Percentiles rank a stretch among this genome's conserved stretches.
Conservation (phyloP, 352 stramenopile genomes). For the Globisporangium canariense region DNA sequence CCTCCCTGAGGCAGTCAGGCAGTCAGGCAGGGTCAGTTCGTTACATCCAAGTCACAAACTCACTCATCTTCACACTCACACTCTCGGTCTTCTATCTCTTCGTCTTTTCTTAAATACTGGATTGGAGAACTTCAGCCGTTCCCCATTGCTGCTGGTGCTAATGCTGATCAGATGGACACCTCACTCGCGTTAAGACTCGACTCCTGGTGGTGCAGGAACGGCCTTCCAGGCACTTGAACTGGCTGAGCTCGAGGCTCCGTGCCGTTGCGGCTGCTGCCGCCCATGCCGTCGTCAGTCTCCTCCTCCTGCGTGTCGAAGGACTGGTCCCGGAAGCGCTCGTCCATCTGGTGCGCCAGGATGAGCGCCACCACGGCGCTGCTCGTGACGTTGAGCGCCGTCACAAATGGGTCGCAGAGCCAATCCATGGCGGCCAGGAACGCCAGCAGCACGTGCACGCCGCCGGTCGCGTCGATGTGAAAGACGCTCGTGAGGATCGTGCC, state of each 20-base stretch:
- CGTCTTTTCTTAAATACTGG: conserved; percentile 5
- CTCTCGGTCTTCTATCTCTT: neutral
- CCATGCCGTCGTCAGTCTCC: conserved; percentile 27
- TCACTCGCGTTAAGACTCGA: conserved; percentile 15
- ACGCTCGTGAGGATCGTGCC: conserved; percentile 43
- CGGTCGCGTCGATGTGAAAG: conserved; percentile 29
- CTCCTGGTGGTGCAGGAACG: conserved; percentile 8
- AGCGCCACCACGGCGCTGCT: conserved; percentile 46
- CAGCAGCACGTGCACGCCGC: conserved; percentile 29
- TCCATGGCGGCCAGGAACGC: conserved; percentile 44
- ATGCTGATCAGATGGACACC: conserved; percentile 10
- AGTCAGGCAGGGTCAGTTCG: neutral
- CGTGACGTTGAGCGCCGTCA: conserved; percentile 50
- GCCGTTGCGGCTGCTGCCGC: neutral
- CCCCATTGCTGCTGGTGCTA: neutral
- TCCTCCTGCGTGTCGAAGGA: conserved; percentile 31
- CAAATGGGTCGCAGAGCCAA: conserved; percentile 55
- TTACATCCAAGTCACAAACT: neutral
- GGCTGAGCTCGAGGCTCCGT: neutral
- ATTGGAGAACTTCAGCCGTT: neutral
- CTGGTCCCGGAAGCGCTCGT: conserved; percentile 31
- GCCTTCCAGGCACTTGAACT: neutral
- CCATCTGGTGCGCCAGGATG: conserved; percentile 48
- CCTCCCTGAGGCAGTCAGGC: neutral
- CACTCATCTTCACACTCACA: neutral